These are phyloP conservation scores for Pseudonitzschia pungens DNA, from an alignment of 108 stramenopile species.

Conservation along the genomic window DNA sequence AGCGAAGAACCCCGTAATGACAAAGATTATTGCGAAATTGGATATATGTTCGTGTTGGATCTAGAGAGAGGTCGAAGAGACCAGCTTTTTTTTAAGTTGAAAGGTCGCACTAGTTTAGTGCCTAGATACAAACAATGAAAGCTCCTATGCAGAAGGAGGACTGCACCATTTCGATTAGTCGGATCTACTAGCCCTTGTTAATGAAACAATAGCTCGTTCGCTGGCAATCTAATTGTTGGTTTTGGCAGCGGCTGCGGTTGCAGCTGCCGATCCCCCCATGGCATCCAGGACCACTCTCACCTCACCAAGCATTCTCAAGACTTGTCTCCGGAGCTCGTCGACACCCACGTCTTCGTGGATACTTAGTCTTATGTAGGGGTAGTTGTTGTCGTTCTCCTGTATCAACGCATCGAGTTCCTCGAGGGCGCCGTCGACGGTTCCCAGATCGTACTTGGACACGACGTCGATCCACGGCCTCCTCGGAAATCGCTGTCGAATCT, in stretches of 20 bases:
- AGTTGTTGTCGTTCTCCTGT: conserved; percentile 23
- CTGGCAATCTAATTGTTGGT: not conserved
- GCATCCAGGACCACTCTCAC: conserved; percentile 87
- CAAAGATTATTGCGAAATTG: too few relatives aligned
- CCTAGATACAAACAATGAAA: too few relatives aligned
- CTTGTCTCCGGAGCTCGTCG: conserved; percentile 68
- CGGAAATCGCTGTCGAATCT: conserved; percentile 80
- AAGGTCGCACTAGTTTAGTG: too few relatives aligned
- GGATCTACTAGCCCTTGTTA: too few relatives aligned
- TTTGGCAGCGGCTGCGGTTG: not conserved
- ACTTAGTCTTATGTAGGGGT: conserved; percentile 71
- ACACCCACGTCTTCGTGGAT: conserved; percentile 76
- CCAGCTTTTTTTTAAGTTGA: too few relatives aligned
- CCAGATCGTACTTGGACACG: conserved; percentile 89
- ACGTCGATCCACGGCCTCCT: conserved; percentile 96
- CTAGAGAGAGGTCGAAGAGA: too few relatives aligned
- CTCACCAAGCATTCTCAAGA: conserved; percentile 87
- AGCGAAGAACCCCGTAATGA: too few relatives aligned
- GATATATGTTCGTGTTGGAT: too few relatives aligned
- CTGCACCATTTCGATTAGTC: too few relatives aligned
- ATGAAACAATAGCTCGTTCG: not conserved
- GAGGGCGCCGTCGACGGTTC: conserved; percentile 64
- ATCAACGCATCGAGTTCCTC: conserved; percentile 72
- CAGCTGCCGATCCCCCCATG: conserved; percentile 42
- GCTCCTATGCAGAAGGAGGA: too few relatives aligned